These are phyloP conservation scores for Rhododendron mucronatum DNA, from an alignment of 148 eudicot species.

Conservation along the genomic window DNA sequence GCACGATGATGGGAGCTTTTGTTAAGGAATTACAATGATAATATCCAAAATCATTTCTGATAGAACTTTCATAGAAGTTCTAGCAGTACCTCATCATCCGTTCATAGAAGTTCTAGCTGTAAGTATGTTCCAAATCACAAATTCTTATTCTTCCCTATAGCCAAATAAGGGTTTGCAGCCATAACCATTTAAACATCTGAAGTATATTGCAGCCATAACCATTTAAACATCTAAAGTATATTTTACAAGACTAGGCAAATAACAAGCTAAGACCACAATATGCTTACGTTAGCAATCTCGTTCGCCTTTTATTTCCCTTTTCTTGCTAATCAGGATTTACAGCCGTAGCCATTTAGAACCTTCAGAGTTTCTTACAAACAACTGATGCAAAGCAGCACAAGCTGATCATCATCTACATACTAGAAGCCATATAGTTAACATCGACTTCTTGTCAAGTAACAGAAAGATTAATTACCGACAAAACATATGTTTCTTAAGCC, in stretches of 20 bases:
- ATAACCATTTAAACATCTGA: too few relatives aligned
- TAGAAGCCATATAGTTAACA: neutral
- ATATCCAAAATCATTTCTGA: neutral
- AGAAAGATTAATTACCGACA: neutral
- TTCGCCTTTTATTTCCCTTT: too few relatives aligned
- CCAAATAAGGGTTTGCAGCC: neutral
- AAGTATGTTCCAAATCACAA: neutral
- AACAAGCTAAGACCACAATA: too few relatives aligned
- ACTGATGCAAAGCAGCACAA: neutral
- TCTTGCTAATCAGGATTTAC: too few relatives aligned
- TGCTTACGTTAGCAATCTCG: too few relatives aligned
- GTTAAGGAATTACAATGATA: neutral
- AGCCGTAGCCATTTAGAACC: neutral
- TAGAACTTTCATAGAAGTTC: neutral
- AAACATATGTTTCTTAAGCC: neutral
- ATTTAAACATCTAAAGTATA: too few relatives aligned
- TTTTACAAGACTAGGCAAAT: too few relatives aligned
- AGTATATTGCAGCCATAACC: neutral
- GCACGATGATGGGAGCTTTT: neutral
- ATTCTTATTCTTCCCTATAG: neutral
- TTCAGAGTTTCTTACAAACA: neutral
- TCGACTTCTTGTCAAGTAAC: neutral
- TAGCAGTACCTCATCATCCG: neutral
- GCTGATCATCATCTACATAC: neutral
- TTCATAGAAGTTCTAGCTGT: neutral